phyloP scores from a whole-genome alignment of 768 basidiomycete species.

The Leccinum disarticulatum region DNA sequence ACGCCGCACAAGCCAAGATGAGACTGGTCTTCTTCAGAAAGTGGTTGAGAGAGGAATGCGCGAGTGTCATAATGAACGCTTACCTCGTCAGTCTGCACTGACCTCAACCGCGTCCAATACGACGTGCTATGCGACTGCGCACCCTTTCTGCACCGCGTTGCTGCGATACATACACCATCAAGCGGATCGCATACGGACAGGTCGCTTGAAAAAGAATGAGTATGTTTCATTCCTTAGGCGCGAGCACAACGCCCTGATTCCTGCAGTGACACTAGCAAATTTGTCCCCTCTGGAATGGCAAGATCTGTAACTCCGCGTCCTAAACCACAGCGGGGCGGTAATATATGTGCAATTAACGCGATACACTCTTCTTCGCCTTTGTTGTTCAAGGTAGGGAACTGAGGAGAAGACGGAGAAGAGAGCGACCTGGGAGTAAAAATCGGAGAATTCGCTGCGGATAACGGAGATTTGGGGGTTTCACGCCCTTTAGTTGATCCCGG shows the following conservation, averaged over 20 bases:
- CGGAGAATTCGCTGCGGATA: slow-evolving; percentile 49
- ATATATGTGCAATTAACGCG: slow-evolving; percentile 35
- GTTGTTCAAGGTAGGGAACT: slow-evolving; percentile 10
- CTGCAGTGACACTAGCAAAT: slow-evolving; percentile 54
- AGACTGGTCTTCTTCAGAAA: slow-evolving; percentile 26
- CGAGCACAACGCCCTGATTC: slow-evolving; percentile 57
- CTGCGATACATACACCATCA: slow-evolving; percentile 47
- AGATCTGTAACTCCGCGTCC: slow-evolving; percentile 47
- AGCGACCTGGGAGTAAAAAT: slow-evolving; percentile 36
- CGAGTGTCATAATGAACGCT: neutral
- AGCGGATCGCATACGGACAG: slow-evolving; percentile 51
- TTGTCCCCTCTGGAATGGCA: slow-evolving; percentile 41
- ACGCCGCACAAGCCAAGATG: slow-evolving; percentile 48
- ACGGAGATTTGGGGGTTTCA: slow-evolving; percentile 41
- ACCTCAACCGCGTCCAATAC: slow-evolving; percentile 23
- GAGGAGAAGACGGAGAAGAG: slow-evolving; percentile 39
- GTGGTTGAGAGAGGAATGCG: neutral
- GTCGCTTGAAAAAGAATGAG: slow-evolving; percentile 38
- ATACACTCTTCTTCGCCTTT: slow-evolving; percentile 19
- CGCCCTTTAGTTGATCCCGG: slow-evolving; percentile 20
- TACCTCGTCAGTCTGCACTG: slow-evolving; percentile 24
- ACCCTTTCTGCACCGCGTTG: slow-evolving; percentile 12
- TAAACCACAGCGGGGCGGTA: slow-evolving; percentile 46
- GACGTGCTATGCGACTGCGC: slow-evolving; percentile 9
- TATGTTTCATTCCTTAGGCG: neutral